phyloP scores from a whole-genome alignment of 1,284 basidiomycete species.

The Pyrrhoderma noxium region DNA sequence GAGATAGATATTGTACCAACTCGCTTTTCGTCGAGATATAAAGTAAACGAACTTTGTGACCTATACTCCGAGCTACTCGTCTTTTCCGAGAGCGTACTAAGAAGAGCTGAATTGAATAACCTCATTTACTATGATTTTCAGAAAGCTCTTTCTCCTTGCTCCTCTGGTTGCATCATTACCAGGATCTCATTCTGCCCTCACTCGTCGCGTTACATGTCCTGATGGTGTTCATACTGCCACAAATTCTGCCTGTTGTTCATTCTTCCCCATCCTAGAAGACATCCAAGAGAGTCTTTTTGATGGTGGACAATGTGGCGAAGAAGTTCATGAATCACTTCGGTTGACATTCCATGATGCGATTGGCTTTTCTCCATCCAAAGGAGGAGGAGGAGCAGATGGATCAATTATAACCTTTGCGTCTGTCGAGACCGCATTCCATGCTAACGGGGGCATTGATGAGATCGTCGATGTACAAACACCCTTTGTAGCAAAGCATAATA shows the following conservation, averaged over 20 bases:
- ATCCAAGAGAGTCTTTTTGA: slow-evolving; percentile 36
- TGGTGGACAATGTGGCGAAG: slow-evolving; percentile 32
- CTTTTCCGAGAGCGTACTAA: too few relatives aligned
- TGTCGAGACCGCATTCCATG: slow-evolving; percentile 14
- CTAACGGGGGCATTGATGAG: slow-evolving; percentile 34
- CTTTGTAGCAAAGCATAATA: slow-evolving; percentile 25
- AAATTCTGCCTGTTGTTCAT: slow-evolving; percentile 33
- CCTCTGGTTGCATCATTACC: slow-evolving; percentile 20
- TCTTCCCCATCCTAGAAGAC: slow-evolving; percentile 33
- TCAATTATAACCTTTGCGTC: slow-evolving; percentile 32
- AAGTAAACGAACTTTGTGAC: too few relatives aligned
- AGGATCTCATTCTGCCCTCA: slow-evolving; percentile 23
- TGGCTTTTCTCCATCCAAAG: slow-evolving; percentile 28
- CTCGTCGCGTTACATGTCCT: slow-evolving; percentile 30
- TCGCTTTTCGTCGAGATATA: too few relatives aligned
- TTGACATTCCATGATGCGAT: slow-evolving; percentile 41
- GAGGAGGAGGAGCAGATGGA: slow-evolving; percentile 34
- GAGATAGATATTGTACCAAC: too few relatives aligned
- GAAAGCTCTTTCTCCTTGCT: slow-evolving; percentile 20
- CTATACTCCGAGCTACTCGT: too few relatives aligned
- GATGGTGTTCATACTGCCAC: slow-evolving; percentile 29
- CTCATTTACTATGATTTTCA: too few relatives aligned
- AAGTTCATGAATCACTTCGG: slow-evolving; percentile 37
- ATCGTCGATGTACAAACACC: slow-evolving; percentile 29
- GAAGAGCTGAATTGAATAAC: too few relatives aligned